Conservation (phyloP, 2,329 filamentous ascomycete genomes). For the Monosporascus ibericus region DNA sequence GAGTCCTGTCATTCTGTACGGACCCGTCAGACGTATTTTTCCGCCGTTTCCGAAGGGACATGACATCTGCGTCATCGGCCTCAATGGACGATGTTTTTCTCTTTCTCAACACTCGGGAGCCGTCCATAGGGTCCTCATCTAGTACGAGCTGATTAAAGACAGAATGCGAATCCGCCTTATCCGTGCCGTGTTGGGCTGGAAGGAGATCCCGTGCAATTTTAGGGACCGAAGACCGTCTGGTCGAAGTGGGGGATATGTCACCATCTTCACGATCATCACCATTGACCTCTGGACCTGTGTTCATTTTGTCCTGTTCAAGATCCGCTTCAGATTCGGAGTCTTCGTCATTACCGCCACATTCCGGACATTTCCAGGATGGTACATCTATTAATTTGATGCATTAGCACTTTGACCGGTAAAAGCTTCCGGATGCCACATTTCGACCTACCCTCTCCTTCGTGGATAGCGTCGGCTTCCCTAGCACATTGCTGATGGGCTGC, state of each 20-base stretch:
- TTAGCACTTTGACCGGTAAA: slow-evolving; percentile 1
- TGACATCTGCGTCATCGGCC: slow-evolving; percentile 47
- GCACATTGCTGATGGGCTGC: slow-evolving; percentile 90
- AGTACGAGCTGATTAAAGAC: slow-evolving; percentile 69
- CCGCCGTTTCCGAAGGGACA: slow-evolving; percentile 48
- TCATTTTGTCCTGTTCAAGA: slow-evolving; percentile 17
- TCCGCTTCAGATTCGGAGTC: slow-evolving; percentile 26
- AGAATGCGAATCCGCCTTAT: slow-evolving; percentile 66
- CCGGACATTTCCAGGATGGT: slow-evolving; percentile 45
- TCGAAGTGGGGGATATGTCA: slow-evolving; percentile 32
- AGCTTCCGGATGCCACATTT: slow-evolving; percentile 6
- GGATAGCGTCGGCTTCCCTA: slow-evolving; percentile 60
- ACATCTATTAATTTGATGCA: slow-evolving; percentile 25
- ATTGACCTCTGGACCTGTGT: slow-evolving; percentile 20
- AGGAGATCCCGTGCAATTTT: slow-evolving; percentile 67
- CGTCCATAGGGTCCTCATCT: slow-evolving; percentile 68
- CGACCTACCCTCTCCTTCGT: slow-evolving; percentile 56
- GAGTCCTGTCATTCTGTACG: slow-evolving; percentile 21
- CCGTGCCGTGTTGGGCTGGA: slow-evolving; percentile 58
- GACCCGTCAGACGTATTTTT: slow-evolving; percentile 41
- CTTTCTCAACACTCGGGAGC: slow-evolving; percentile 72
- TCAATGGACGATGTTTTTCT: slow-evolving; percentile 73
- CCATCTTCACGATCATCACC: slow-evolving; percentile 27
- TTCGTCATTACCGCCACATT: slow-evolving; percentile 32
- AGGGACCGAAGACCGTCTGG: slow-evolving; percentile 52